Conservation (phyloP, 2,329 filamentous ascomycete species). For the Pseudohalonectria lignicola region DNA sequence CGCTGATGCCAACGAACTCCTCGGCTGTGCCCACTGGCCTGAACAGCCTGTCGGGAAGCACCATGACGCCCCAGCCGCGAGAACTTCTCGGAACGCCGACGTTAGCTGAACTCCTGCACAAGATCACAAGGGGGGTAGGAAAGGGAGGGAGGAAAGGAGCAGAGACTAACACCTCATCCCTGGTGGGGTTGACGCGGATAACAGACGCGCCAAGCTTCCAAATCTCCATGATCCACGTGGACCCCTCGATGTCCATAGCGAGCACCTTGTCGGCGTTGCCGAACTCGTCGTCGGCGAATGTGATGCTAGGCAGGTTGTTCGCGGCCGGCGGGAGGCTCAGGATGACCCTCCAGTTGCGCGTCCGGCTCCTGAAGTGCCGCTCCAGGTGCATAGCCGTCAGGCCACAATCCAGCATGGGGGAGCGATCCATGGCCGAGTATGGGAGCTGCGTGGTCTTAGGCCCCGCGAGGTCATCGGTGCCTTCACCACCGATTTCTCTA, state of each 20-base stretch:
- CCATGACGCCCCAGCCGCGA: slow-evolving; percentile 37
- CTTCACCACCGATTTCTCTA: too few relatives aligned
- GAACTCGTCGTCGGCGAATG: slow-evolving; percentile 32
- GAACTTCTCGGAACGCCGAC: too few relatives aligned
- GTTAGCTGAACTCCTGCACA: too few relatives aligned
- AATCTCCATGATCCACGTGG: slow-evolving; percentile 38
- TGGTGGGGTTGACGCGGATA: slow-evolving; percentile 13
- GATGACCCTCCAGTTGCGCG: slow-evolving; percentile 38
- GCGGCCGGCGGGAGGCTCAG: slow-evolving; percentile 26
- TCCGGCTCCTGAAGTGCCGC: slow-evolving; percentile 25
- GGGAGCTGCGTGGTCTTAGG: background rate
- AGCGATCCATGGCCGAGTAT: slow-evolving; percentile 5
- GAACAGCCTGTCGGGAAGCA: slow-evolving; percentile 20
- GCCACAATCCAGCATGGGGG: slow-evolving; percentile 9
- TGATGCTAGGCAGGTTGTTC: slow-evolving; percentile 41
- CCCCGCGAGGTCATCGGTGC: background rate
- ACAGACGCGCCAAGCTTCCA: slow-evolving; percentile 26
- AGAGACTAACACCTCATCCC: slow-evolving; percentile 21
- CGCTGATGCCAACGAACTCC: slow-evolving; percentile 19
- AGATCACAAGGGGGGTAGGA: too few relatives aligned
- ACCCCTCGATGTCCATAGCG: slow-evolving; percentile 38
- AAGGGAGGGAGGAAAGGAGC: too few relatives aligned
- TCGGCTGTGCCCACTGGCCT: slow-evolving; percentile 15
- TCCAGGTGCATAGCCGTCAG: slow-evolving; percentile 14
- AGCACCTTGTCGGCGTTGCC: slow-evolving; percentile 38